These are phyloP conservation scores for Scedosporium boydii DNA, from an alignment of 2,329 filamentous ascomycete species.

Conservation along the genomic window DNA sequence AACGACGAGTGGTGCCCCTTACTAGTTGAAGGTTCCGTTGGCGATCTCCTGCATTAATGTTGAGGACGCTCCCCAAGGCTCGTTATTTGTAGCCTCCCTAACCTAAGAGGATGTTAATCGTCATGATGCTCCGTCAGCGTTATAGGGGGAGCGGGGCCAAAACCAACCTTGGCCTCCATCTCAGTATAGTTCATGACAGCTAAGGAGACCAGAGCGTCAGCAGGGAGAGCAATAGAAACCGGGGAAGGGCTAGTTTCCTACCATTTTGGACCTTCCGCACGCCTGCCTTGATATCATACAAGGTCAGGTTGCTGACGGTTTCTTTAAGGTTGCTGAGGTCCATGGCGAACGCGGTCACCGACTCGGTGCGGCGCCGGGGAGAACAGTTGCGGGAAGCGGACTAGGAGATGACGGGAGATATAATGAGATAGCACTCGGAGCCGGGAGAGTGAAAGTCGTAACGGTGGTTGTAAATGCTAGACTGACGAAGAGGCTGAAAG, in stretches of 20 bases:
- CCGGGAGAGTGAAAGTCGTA: no score
- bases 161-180: slow-evolving; percentile 62
- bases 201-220: slow-evolving; percentile 29
- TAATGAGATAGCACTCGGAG: no score
- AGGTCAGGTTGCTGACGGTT: slow-evolving; percentile 79
- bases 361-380: not conserved
- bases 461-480: no score
- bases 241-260: slow-evolving; percentile 25
- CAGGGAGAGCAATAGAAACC: slow-evolving; percentile 7
- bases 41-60: slow-evolving; percentile 96
- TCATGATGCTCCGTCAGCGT: slow-evolving; percentile 6
- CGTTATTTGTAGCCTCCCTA: slow-evolving; percentile 96
- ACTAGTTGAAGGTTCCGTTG: slow-evolving; percentile 98
- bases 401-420: no score
- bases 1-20: slow-evolving; percentile 23
- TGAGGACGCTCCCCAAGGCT: slow-evolving; percentile 85
- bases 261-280: slow-evolving; percentile 97
- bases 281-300: slow-evolving; percentile 92
- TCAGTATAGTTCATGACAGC: slow-evolving; percentile 98
- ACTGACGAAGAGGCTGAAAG: no score
- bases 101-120: slow-evolving; percentile 45
- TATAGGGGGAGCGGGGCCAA: slow-evolving; percentile 2
- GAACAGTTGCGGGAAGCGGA: no score
- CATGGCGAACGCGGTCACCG: slow-evolving; percentile 42
- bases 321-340: slow-evolving; percentile 79